These are phyloP conservation scores for Coemansia aciculifera DNA, from an alignment of 192 early-diverging fungal species.

Conservation along the genomic window DNA sequence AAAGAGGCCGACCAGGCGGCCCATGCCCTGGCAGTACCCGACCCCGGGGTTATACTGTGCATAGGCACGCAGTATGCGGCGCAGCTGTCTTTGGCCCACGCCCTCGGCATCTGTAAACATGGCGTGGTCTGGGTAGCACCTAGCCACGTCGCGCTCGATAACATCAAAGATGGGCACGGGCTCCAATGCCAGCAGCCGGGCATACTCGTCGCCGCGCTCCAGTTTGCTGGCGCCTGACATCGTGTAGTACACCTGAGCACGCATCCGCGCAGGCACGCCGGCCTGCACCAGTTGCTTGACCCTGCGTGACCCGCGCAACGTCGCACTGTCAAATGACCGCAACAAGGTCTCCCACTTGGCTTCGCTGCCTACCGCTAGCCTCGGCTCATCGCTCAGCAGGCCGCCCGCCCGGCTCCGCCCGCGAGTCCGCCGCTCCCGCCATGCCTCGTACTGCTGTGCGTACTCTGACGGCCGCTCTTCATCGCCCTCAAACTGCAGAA, in stretches of 20 bases:
- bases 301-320: conserved; percentile 48
- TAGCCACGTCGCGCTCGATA: conserved; percentile 84
- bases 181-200: conserved; percentile 22
- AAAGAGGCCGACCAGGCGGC: conserved; percentile 86
- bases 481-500: conserved; percentile 48
- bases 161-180: conserved; percentile 73
- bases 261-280: conserved; percentile 31
- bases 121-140: conserved; percentile 88
- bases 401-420: background rate
- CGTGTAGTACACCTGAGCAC: conserved; percentile 43
- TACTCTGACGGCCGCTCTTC: conserved; percentile 26
- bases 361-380: conserved; percentile 23
- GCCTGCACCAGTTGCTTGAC: conserved; percentile 54
- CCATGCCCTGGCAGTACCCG: conserved; percentile 98
- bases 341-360: conserved; percentile 43
- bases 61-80: conserved; percentile 80
- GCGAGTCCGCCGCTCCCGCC: conserved; percentile 19
- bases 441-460: conserved; percentile 31
- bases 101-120: conserved; percentile 74
- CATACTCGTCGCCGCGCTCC: conserved; percentile 29
- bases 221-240: conserved; percentile 30
- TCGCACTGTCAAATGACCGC: conserved; percentile 31
- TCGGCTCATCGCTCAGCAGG: background rate
- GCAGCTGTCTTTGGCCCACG: conserved; percentile 74
- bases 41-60: conserved; percentile 81